Base-by-base conservation (phyloP, 345 rosid species). In the Brassica rapa region DNA sequence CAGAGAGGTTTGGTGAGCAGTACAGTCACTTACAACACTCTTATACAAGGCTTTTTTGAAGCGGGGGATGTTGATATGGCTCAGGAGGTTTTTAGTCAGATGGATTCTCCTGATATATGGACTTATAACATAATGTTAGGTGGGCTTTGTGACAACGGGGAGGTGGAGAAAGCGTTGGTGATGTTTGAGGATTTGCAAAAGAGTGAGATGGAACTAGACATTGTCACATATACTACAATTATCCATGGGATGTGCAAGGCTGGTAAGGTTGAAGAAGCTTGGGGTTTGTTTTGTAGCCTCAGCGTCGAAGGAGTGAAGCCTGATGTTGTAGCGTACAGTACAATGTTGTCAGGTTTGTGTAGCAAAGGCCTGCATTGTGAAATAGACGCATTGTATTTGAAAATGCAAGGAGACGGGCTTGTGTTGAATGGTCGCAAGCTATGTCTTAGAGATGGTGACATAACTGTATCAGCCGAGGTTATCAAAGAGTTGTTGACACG, bases 401-500 rank as follows among this genome's bases (percentile, higher is more conserved):
- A 57, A 24, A 57, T 57, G 62, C 2, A 57, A 57, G 62, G 0
- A 0, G 62, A 23, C 62, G 62, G 62, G 30, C 6, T 57, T 57
- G 5, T 57, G 73, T 57, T 24, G 27, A 35, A 46, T 16, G 77
- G 66, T 21, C 27, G 73, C 65, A 75, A 1, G 8, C 55, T 80
- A 1, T 66, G 75, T 62, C 37, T 71, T 64, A 43, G 33, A 24
- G 75, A 80, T 66, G 37, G 51, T 65, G 80, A 75, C 56, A 60
- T 43, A 46, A 15, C 69, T 0, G 6, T 41, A 66, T 41, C 75
- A 39, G 68, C 76, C 1, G 77, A 80, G 25, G 57, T 75, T 56
- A 70, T 75, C 7, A 71, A 64, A 65, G 68, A 66, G 33, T 70
- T 80, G 57, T 10, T 75, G 73, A 70, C 72, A 32, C 9, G 80